Percentiles rank a stretch among this genome's conserved stretches.
phyloP scores from a whole-genome alignment of 2,329 filamentous ascomycete genomes.

The Claviceps purpurea region DNA sequence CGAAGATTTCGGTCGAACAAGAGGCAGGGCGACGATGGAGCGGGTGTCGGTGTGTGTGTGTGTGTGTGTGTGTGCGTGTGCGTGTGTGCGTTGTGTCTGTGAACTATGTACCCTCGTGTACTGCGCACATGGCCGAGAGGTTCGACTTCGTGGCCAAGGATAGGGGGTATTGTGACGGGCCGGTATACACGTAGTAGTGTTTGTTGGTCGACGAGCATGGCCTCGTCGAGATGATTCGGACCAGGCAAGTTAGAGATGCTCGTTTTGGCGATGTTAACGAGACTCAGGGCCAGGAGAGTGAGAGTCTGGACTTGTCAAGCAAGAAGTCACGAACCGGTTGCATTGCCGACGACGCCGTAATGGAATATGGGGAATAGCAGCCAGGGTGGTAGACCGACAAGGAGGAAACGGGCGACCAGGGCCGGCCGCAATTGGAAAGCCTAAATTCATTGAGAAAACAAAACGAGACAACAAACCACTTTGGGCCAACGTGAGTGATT shows the following conservation, averaged over 20 bases:
- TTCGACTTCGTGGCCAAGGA: background rate
- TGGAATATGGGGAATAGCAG: background rate
- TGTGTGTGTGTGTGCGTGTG: too few species aligned
- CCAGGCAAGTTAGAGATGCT: too few species aligned
- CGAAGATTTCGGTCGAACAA: background rate
- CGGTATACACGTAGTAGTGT: background rate
- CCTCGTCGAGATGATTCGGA: background rate
- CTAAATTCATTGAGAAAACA: conserved; percentile 7
- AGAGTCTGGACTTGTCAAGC: too few species aligned
- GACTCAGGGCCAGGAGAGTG: too few species aligned
- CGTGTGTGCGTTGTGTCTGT: background rate
- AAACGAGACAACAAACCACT: conserved; percentile 6
- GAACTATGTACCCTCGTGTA: background rate
- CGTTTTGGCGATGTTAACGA: too few species aligned
- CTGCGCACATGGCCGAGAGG: background rate
- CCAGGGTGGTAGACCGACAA: background rate
- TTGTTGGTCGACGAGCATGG: background rate
- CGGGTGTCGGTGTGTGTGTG: too few species aligned
- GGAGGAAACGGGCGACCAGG: background rate
- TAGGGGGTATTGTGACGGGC: background rate
- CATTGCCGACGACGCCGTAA: background rate
- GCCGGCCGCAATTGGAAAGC: background rate
- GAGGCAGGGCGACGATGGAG: too few species aligned
- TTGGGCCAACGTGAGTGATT: conserved; percentile 2
- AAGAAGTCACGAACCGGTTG: background rate